Evolutionary conservation across 305 asterid species (phyloP).

Genomic region (Ruellia speciosa): DNA sequence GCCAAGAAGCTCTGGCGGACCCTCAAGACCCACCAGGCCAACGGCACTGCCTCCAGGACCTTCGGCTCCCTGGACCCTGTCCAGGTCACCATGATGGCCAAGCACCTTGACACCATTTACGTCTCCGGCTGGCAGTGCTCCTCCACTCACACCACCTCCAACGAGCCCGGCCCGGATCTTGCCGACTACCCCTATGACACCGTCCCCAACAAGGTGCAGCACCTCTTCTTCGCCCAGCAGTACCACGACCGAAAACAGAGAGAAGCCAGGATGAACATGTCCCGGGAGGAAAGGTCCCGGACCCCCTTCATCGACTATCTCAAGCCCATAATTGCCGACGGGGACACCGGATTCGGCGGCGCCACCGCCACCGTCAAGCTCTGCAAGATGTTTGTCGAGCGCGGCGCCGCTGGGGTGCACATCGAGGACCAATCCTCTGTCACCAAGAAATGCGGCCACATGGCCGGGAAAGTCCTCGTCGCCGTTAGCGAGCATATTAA

Average conservation of each 20-base stretch:
- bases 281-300: conserved; percentile 66
- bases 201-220: conserved; percentile 92
- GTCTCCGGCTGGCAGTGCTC: conserved; percentile 99
- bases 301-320: conserved; percentile 71
- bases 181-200: conserved; percentile 96
- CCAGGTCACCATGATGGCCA: conserved; percentile 98
- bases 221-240: conserved; percentile 83
- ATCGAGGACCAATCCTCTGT: conserved; percentile 94
- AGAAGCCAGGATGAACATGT: conserved; percentile 80
- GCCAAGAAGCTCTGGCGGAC: conserved; percentile 95
- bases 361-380: conserved; percentile 95
- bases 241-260: conserved; percentile 89
- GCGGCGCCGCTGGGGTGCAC: conserved; percentile 97
- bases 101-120: conserved; percentile 74
- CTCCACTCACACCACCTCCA: conserved; percentile 81
- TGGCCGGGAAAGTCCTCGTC: conserved; percentile 94
- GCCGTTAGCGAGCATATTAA: conserved; percentile 82
- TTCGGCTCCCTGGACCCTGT: conserved; percentile 96
- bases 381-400: conserved; percentile 90
- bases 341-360: conserved; percentile 96
- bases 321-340: conserved; percentile 93
- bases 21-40: conserved; percentile 74
- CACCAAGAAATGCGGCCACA: conserved; percentile 91
- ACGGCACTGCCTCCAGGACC: conserved; percentile 83
- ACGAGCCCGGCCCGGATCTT: conserved; percentile 98